Percentiles rank a stretch among this genome's conserved stretches.
phyloP scores from a whole-genome alignment of 306 rosid genomes.

The Prinsepia uniflora region DNA sequence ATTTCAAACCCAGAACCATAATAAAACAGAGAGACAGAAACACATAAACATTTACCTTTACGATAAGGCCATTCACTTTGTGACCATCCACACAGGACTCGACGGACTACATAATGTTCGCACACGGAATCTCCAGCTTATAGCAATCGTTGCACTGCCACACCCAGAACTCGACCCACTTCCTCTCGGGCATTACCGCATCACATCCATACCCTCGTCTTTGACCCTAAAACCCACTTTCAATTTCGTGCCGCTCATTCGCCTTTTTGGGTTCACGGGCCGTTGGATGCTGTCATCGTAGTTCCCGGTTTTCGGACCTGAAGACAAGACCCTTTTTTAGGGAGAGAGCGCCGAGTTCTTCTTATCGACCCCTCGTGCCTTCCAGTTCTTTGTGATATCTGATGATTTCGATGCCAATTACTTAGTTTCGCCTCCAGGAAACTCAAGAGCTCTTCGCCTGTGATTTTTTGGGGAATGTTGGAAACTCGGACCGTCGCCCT shows the following conservation, averaged over 20 bases:
- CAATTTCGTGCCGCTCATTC: slow-evolving; percentile 38
- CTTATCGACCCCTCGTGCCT: slow-evolving; percentile 52
- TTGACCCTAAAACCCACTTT: slow-evolving; percentile 49
- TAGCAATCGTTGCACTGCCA: slow-evolving; percentile 35
- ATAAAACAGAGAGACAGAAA: neutral
- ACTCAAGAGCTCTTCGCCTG: slow-evolving; percentile 53
- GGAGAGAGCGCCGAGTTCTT: slow-evolving; percentile 27
- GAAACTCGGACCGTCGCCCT: slow-evolving; percentile 42
- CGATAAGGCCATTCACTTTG: slow-evolving; percentile 47
- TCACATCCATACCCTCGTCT: slow-evolving; percentile 41
- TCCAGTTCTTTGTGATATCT: slow-evolving; percentile 67
- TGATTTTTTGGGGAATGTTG: slow-evolving; percentile 58
- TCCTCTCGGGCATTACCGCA: slow-evolving; percentile 75
- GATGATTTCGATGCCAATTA: slow-evolving; percentile 72
- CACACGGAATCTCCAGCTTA: slow-evolving; percentile 12
- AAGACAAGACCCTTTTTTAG: too few species aligned
- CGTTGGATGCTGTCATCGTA: slow-evolving; percentile 53
- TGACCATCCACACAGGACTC: slow-evolving; percentile 40
- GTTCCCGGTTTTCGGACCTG: slow-evolving; percentile 12
- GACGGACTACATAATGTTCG: slow-evolving; percentile 52
- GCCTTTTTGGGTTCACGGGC: slow-evolving; percentile 38
- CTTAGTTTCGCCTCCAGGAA: slow-evolving; percentile 46
- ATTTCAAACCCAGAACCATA: neutral
- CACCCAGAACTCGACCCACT: slow-evolving; percentile 60
- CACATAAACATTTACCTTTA: slow-evolving; percentile 35